Conservation (phyloP, 768 basidiomycete species). For the Serendipita sp. region DNA sequence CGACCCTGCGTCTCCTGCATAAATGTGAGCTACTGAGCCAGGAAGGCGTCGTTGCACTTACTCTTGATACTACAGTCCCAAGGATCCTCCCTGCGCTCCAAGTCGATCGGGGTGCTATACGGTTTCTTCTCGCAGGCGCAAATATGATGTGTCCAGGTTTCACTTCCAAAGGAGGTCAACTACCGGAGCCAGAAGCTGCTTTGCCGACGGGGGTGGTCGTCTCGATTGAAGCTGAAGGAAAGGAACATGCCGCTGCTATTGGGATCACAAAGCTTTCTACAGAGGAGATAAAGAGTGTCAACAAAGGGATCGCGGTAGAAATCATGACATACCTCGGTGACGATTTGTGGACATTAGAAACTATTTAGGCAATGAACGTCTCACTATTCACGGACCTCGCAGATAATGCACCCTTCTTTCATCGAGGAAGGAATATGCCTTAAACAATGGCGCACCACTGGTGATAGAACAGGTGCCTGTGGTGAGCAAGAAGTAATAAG, state of each 20-base stretch:
- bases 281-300: conserved; percentile 78
- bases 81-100: conserved; percentile 75
- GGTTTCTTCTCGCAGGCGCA: conserved; percentile 85
- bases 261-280: conserved; percentile 69
- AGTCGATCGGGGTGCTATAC: conserved; percentile 93
- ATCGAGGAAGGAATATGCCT: no score
- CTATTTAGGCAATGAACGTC: conserved; percentile 26
- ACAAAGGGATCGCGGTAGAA: conserved; percentile 85
- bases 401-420: no score
- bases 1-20: conserved; percentile 78
- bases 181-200: conserved; percentile 56
- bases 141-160: conserved; percentile 97
- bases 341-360: conserved; percentile 63
- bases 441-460: no score
- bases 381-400: no score
- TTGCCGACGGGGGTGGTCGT: conserved; percentile 63
- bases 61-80: conserved; percentile 45
- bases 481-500: no score
- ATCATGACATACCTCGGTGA: conserved; percentile 75
- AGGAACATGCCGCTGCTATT: conserved; percentile 78
- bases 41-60: background rate
- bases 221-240: conserved; percentile 92
- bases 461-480: no score
- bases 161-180: conserved; percentile 77
- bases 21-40: conserved; percentile 46